Conservation (phyloP, 2,329 filamentous ascomycete species). For the Colletotrichum lentis region DNA sequence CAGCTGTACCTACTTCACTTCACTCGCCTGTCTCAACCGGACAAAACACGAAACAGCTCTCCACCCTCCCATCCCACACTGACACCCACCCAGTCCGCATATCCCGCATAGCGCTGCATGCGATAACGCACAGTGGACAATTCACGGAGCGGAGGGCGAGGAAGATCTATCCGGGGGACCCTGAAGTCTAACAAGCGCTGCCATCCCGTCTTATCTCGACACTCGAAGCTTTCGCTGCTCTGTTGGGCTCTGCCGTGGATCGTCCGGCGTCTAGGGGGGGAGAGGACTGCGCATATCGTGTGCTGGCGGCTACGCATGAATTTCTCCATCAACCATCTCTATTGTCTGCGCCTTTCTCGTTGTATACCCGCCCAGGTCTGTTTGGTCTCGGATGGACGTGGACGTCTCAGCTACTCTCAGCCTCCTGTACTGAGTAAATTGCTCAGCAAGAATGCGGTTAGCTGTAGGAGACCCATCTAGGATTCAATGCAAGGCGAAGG, state of each 20-base stretch:
- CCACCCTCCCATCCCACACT: conserved; percentile 28
- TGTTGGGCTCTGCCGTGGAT: conserved; percentile 7
- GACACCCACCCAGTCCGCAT: conserved; percentile 32
- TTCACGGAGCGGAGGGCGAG: conserved; percentile 32
- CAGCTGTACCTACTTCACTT: conserved; percentile 29
- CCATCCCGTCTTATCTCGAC: conserved; percentile 38
- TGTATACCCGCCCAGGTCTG: background rate
- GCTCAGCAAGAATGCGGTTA: conserved; percentile 29
- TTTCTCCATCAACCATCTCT: conserved; percentile 4
- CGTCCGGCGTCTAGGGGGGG: conserved; percentile 6
- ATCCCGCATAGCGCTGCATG: conserved; percentile 37
- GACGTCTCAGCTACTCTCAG: conserved; percentile 8
- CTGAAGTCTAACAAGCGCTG: conserved; percentile 36
- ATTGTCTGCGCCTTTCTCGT: background rate
- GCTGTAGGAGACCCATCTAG: conserved; percentile 24
- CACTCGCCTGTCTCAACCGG: conserved; percentile 20
- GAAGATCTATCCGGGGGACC: conserved; percentile 36
- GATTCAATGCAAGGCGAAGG: conserved; percentile 31
- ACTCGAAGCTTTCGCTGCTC: conserved; percentile 32
- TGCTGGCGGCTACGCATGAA: background rate
- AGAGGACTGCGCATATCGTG: conserved; percentile 5
- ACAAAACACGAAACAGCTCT: conserved; percentile 20
- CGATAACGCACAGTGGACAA: conserved; percentile 35
- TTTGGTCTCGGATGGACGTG: conserved; percentile 13
- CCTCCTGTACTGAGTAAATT: conserved; percentile 13